A percentile compares a stretch with the other conserved stretches of the same genome.
phyloP scores from a whole-genome alignment of 2,329 filamentous ascomycete genomes.

The Sphaerulina musiva region DNA sequence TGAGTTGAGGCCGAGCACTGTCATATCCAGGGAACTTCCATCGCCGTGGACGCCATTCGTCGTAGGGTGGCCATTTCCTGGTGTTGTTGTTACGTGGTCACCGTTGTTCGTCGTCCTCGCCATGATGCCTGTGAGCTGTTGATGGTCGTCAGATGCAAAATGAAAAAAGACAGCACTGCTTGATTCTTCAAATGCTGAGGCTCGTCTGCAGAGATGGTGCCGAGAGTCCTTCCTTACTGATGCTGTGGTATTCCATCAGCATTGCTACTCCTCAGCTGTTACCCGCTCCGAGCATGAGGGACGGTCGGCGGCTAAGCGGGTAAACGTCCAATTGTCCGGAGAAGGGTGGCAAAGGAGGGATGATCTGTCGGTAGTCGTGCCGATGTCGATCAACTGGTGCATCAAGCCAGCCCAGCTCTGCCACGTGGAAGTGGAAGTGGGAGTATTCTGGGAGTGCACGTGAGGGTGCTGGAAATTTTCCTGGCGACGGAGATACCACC shows the following conservation, averaged over 20 bases:
- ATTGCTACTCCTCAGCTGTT: background rate
- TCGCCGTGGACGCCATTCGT: constrained; percentile 3
- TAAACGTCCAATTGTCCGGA: background rate
- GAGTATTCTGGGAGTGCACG: too few relatives aligned
- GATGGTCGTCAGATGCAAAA: background rate
- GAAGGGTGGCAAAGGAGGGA: too few relatives aligned
- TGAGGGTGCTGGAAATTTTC: too few relatives aligned
- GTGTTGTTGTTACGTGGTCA: background rate
- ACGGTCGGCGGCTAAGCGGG: background rate
- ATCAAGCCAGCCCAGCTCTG: too few relatives aligned
- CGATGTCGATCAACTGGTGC: too few relatives aligned
- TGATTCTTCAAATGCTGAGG: background rate
- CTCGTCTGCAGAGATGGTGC: too few relatives aligned
- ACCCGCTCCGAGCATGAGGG: background rate
- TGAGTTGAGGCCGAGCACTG: constrained; percentile 50
- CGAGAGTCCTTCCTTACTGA: too few relatives aligned
- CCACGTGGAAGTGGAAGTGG: too few relatives aligned
- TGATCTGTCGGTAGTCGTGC: too few relatives aligned
- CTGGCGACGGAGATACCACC: too few relatives aligned
- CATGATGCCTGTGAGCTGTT: constrained; percentile 1
- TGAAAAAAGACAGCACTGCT: background rate
- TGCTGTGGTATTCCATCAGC: background rate
- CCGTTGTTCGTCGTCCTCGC: background rate
- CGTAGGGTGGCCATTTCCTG: background rate
- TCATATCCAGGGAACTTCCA: constrained; percentile 41